These are phyloP conservation scores for Blastobotrys serpentis DNA, from an alignment of 1,139 yeast species.

Conservation along the genomic window DNA sequence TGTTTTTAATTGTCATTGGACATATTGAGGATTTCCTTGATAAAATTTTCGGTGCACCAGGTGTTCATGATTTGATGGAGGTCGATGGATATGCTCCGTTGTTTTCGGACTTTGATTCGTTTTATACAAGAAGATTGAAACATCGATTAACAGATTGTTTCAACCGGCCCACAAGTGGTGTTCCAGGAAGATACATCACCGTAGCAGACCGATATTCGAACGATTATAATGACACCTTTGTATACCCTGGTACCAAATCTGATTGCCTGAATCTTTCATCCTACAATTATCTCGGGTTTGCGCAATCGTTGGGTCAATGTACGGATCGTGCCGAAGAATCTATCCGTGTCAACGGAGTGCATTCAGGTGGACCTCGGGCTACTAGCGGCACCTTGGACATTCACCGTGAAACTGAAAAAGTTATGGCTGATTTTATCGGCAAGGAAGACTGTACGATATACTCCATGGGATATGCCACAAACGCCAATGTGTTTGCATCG, in stretches of 20 bases:
- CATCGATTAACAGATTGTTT: slow-evolving; percentile 91
- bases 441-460: slow-evolving; percentile 84
- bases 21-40: slow-evolving; percentile 89
- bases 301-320: slow-evolving; percentile 90
- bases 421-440: slow-evolving; percentile 84
- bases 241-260: slow-evolving; percentile 69
- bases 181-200: slow-evolving; percentile 88
- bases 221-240: slow-evolving; percentile 56
- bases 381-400: slow-evolving; percentile 74
- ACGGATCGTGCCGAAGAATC: slow-evolving; percentile 72
- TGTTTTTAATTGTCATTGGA: slow-evolving; percentile 81
- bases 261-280: slow-evolving; percentile 86
- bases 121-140: slow-evolving; percentile 89
- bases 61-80: slow-evolving; percentile 65
- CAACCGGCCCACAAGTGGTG: slow-evolving; percentile 93
- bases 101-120: slow-evolving; percentile 90
- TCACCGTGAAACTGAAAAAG: slow-evolving; percentile 69
- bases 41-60: slow-evolving; percentile 62
- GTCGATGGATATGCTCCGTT: slow-evolving; percentile 94
- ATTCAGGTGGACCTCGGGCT: slow-evolving; percentile 76
- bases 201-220: slow-evolving; percentile 73
- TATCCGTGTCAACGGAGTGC: slow-evolving; percentile 67
- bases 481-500: slow-evolving; percentile 84
- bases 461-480: slow-evolving; percentile 96
- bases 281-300: slow-evolving; percentile 94